phyloP scores from a whole-genome alignment of 2,329 filamentous ascomycete species.

The Calycina marina region DNA sequence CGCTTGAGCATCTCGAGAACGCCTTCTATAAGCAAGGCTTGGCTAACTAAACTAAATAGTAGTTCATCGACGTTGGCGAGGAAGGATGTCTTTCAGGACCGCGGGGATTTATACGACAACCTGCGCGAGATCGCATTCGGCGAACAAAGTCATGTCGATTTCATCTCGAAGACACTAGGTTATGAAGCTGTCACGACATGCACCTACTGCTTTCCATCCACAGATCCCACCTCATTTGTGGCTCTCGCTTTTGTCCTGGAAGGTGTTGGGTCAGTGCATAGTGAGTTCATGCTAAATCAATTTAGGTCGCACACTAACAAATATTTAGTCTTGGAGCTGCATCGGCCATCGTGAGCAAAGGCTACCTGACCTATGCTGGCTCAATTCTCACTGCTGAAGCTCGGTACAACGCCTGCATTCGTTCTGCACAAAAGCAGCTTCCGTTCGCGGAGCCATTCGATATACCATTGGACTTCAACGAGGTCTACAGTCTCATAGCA shows the following conservation, averaged over 20 bases:
- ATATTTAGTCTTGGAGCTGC: slow-evolving; percentile 44
- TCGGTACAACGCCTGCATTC: slow-evolving; percentile 47
- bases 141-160: slow-evolving; percentile 39
- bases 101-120: slow-evolving; percentile 36
- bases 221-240: slow-evolving; percentile 33
- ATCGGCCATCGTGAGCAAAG: slow-evolving; percentile 36
- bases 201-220: slow-evolving; percentile 38
- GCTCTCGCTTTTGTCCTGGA: slow-evolving; percentile 37
- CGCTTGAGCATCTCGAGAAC: slow-evolving; percentile 42
- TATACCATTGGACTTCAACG: slow-evolving; percentile 37
- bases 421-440: slow-evolving; percentile 29
- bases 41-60: slow-evolving; percentile 28
- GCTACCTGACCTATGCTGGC: slow-evolving; percentile 43
- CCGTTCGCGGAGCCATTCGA: slow-evolving; percentile 47
- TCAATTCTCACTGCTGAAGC: slow-evolving; percentile 49
- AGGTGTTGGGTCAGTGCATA: slow-evolving; percentile 32
- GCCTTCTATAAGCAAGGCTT: slow-evolving; percentile 47
- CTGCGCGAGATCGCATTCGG: slow-evolving; percentile 39
- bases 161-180: slow-evolving; percentile 33
- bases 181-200: slow-evolving; percentile 35
- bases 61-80: neutral
- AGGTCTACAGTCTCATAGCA: slow-evolving; percentile 47
- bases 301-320: neutral
- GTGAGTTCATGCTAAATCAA: too few species aligned
- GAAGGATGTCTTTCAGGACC: too few species aligned